Conservation (phyloP, 23 red algal genomes). For the Chondrus crispus region DNA sequence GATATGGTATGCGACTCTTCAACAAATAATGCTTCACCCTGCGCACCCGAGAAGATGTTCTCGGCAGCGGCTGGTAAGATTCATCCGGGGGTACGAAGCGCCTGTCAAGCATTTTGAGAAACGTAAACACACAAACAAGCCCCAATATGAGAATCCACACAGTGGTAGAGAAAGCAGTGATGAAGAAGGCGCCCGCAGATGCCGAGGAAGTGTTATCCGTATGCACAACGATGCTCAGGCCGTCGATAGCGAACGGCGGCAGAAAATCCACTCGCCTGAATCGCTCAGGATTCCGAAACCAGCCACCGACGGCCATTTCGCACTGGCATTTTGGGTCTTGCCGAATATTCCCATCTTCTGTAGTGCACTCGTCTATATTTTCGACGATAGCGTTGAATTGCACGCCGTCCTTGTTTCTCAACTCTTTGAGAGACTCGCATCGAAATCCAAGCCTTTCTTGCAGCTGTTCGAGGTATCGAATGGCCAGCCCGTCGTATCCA, state of each 20-base stretch:
- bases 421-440: neutral
- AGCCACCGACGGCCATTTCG: neutral
- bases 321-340: neutral
- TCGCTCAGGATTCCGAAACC: neutral
- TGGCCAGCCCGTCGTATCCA: neutral
- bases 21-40: neutral
- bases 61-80: neutral
- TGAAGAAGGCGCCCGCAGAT: neutral
- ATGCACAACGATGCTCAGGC: neutral
- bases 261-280: neutral
- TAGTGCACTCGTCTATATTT: neutral
- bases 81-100: neutral
- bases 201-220: neutral
- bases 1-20: neutral
- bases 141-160: slow-evolving; percentile 15
- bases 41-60: neutral
- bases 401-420: neutral
- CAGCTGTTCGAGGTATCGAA: neutral
- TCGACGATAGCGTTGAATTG: neutral
- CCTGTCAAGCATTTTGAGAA: slow-evolving; percentile 21
- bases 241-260: neutral
- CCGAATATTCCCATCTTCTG: neutral
- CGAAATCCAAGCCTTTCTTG: neutral
- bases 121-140: slow-evolving; percentile 2
- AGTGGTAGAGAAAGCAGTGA: neutral